Conservation (phyloP, 805 yeast species). For the Wickerhamiella bombiphila region DNA sequence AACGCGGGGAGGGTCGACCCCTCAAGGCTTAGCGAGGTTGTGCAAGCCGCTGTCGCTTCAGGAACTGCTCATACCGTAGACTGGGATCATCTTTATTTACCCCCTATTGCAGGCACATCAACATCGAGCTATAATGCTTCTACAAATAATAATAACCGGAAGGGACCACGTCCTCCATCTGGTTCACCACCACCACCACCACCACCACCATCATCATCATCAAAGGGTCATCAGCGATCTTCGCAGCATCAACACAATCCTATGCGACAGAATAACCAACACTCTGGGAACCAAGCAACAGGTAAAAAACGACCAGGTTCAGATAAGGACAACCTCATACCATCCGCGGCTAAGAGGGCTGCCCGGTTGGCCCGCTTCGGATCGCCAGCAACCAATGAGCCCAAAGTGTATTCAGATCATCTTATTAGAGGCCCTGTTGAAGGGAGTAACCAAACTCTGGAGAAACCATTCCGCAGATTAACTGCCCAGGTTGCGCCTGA, state of each 20-base stretch:
- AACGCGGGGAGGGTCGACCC: not conserved
- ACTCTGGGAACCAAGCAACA: not conserved
- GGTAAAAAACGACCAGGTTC: not conserved
- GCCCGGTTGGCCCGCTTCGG: not conserved
- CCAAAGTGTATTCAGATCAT: not conserved
- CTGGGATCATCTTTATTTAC: not conserved
- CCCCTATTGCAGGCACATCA: not conserved
- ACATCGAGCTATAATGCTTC: not conserved
- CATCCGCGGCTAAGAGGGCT: not conserved
- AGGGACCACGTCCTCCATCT: too few relatives aligned
- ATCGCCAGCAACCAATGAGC: not conserved
- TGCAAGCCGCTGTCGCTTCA: not conserved
- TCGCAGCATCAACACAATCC: too few relatives aligned
- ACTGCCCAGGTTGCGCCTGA: slow-evolving; percentile 88
- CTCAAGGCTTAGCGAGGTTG: not conserved
- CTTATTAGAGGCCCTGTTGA: slow-evolving; percentile 24
- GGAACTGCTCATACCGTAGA: not conserved
- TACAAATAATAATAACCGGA: not conserved
- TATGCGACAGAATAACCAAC: not conserved
- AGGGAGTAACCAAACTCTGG: slow-evolving; percentile 54
- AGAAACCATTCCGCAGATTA: slow-evolving; percentile 65
- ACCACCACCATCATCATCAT: too few relatives aligned
- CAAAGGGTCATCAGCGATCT: too few relatives aligned
- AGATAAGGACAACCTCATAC: not conserved
- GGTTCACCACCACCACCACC: too few relatives aligned